phyloP scores from a whole-genome alignment of 1,284 basidiomycete species.

The Singerocomus inundabilis region DNA sequence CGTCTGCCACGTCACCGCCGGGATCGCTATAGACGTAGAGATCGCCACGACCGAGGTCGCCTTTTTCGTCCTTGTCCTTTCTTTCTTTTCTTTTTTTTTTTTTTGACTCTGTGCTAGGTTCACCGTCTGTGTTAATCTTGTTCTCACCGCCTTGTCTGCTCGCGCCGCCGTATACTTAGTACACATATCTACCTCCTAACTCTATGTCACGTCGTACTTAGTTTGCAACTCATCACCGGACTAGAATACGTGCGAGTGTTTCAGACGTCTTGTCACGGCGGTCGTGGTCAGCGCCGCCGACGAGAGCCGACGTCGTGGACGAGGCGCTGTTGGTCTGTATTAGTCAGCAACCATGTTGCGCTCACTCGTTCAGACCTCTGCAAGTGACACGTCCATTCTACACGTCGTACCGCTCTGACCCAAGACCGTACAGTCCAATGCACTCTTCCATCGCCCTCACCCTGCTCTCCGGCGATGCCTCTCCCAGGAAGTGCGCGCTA shows the following conservation, averaged over 20 bases:
- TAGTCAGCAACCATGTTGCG: constrained; percentile 39
- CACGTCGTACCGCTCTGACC: neutral
- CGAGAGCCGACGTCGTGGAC: no score
- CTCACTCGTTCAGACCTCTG: constrained; percentile 31
- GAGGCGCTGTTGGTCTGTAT: no score
- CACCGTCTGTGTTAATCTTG: constrained; percentile 24
- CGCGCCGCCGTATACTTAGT: constrained; percentile 24
- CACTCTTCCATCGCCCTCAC: constrained; percentile 1
- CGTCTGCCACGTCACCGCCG: constrained; percentile 13
- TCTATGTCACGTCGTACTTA: constrained; percentile 26
- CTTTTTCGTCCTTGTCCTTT: no score
- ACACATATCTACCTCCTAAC: constrained; percentile 25
- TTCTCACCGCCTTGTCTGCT: constrained; percentile 8
- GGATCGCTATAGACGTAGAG: constrained; percentile 21
- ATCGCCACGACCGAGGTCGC: constrained; percentile 6
- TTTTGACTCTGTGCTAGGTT: constrained; percentile 9
- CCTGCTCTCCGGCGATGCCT: constrained; percentile 38
- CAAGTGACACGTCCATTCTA: constrained; percentile 4
- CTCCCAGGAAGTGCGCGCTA: constrained; percentile 43
- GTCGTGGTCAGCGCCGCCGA: no score
- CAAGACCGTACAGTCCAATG: constrained; percentile 23
- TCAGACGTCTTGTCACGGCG: no score
- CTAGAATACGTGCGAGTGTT: neutral
- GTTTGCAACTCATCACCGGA: constrained; percentile 1
- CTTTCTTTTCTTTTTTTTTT: no score